Evolutionary conservation across 1,284 basidiomycete species (phyloP).

Genomic region (Pseudozyma hubeiensis): DNA sequence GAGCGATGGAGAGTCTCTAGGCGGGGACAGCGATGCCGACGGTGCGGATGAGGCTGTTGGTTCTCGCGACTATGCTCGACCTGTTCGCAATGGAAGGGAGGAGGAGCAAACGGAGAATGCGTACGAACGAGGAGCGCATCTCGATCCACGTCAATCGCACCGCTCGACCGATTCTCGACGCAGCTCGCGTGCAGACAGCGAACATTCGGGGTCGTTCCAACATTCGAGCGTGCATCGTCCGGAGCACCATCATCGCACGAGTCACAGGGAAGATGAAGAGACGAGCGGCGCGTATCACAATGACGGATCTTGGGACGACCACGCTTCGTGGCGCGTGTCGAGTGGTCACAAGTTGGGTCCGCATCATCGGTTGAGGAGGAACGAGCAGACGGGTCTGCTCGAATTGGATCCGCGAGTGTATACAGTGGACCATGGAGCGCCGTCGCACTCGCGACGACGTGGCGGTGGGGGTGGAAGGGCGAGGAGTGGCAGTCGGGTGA

Average conservation of each 20-base stretch:
- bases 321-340: slow-evolving; percentile 50
- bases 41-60: background rate
- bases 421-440: slow-evolving; percentile 33
- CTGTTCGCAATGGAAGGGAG: slow-evolving; percentile 21
- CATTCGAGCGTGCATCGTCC: slow-evolving; percentile 41
- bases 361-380: slow-evolving; percentile 40
- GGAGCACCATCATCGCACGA: slow-evolving; percentile 18
- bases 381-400: slow-evolving; percentile 37
- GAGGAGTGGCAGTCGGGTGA: slow-evolving; percentile 11
- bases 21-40: background rate
- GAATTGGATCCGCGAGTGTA: slow-evolving; percentile 44
- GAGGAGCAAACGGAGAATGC: slow-evolving; percentile 24
- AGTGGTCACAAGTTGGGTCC: slow-evolving; percentile 57
- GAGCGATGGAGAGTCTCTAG: background rate
- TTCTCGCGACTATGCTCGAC: slow-evolving; percentile 24
- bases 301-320: slow-evolving; percentile 48
- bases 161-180: slow-evolving; percentile 20
- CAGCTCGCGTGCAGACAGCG: slow-evolving; percentile 27
- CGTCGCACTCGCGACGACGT: slow-evolving; percentile 15
- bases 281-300: slow-evolving; percentile 29
- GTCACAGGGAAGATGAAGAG: slow-evolving; percentile 9
- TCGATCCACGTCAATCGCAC: slow-evolving; percentile 17
- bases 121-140: slow-evolving; percentile 42
- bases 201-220: slow-evolving; percentile 28
- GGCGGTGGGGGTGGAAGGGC: background rate